Evolutionary conservation across 2,329 filamentous ascomycete genomes (phyloP), one percentile per base, ranked within the genome.

Genomic region (Diplodia mutila): DNA sequence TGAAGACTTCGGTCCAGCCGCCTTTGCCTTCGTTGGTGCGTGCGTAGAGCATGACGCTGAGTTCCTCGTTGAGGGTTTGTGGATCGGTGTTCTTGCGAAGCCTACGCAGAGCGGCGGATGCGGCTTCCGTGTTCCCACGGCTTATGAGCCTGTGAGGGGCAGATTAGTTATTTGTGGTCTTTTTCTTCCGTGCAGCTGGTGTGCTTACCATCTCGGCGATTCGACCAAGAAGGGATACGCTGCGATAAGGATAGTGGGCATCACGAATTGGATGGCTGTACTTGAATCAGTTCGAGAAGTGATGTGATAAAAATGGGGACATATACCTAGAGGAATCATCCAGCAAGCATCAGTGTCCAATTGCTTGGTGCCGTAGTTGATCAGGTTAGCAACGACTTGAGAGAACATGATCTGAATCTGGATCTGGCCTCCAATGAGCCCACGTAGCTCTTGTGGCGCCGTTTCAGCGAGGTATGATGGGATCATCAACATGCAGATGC

Each of bases 401-500:
- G 61, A 65, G 49, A 65, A 65, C 61, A 65, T 65, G 49, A 65
- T 65, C 49, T 65, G 61, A 18, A 65, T 65, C 21, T 65, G 61
- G n/a, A 65, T 54, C 37, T 65, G 61, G 9, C 61, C 61, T 32
- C 61, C 61, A 21, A 65, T 65, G 32, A 65, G 49, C 16, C 61
- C 61, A 16, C 61, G 61, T 14, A 65, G 34, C 23, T 65, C 49
- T 37, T 65, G 61, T 2, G 61, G 61, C 4, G 61, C 61, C 16
- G 61, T 65, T n/a, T 65, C 61, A n/a, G 61, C 61, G n/a, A 65
- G 49, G 32, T 65, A 65, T 12, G 61, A 65, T 8, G 61, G 61
- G 49, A 65, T 65, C 61, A 65, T 65, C 32, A 65, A 34, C 61
- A 65, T 65, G 61, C 61, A 65, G 3, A 65, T 65, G 23, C 61